These are phyloP conservation scores for Suillus cothurnatus DNA, from an alignment of 768 basidiomycete genomes.

Conservation along the genomic window DNA sequence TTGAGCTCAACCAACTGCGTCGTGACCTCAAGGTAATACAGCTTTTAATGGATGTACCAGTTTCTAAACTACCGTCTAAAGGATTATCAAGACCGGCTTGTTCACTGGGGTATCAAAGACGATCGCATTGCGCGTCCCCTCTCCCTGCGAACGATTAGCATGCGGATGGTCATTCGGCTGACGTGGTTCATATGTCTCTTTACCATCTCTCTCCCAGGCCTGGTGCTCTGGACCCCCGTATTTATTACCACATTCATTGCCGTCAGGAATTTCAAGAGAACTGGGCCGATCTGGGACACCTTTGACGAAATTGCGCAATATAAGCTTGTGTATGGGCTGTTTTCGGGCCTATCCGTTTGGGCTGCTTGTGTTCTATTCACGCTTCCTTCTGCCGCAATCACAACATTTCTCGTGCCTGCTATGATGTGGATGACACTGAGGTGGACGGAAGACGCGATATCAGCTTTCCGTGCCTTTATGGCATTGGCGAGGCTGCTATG, in stretches of 20 bases:
- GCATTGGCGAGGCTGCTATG: conserved; percentile 62
- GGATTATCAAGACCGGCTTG: conserved; percentile 76
- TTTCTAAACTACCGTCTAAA: conserved; percentile 28
- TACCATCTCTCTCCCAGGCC: conserved; percentile 70
- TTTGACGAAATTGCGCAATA: conserved; percentile 92
- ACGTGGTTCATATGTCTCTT: conserved; percentile 65
- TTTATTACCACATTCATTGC: conserved; percentile 71
- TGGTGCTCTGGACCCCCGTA: conserved; percentile 81
- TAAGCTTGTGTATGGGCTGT: conserved; percentile 81
- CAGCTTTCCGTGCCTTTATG: conserved; percentile 74
- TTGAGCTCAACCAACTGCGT: conserved; percentile 39
- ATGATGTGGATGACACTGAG: conserved; percentile 90
- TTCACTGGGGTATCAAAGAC: conserved; percentile 74
- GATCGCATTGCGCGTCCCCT: conserved; percentile 78
- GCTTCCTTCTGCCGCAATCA: conserved; percentile 60
- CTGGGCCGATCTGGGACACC: conserved; percentile 81
- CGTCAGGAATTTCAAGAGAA: conserved; percentile 77
- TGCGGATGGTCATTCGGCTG: conserved; percentile 67
- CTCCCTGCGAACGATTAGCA: conserved; percentile 52
- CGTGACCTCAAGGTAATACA: conserved; percentile 60
- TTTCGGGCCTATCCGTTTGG: conserved; percentile 76
- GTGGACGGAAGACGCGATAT: conserved; percentile 84
- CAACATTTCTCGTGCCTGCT: conserved; percentile 61
- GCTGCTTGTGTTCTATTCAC: conserved; percentile 53
- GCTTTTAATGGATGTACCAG: background rate